phyloP scores from a whole-genome alignment of 306 rosid species.

The Acacia crassicarpa region DNA sequence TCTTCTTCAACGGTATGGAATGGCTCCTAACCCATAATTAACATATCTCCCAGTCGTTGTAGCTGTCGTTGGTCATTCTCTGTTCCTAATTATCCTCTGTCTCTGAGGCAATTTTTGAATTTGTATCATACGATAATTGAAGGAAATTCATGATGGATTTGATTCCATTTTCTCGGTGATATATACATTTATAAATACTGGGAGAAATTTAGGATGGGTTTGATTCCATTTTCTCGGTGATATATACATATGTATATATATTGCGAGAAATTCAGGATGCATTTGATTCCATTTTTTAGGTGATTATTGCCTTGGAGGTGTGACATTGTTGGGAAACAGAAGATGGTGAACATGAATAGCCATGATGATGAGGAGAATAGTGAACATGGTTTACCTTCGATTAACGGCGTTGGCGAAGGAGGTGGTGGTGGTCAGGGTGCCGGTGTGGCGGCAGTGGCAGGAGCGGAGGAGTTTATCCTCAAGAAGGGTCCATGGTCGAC shows the following conservation, averaged over 20 bases:
- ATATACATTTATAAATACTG: too few relatives aligned
- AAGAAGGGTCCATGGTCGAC: neutral
- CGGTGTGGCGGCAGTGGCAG: neutral
- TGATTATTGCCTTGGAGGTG: neutral
- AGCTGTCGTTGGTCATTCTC: neutral
- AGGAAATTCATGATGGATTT: neutral
- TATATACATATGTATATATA: too few relatives aligned
- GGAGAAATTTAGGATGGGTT: too few relatives aligned
- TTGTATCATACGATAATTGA: neutral
- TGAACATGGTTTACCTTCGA: slow-evolving; percentile 27
- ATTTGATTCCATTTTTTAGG: neutral
- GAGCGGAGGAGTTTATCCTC: neutral
- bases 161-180: too few relatives aligned
- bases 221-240: too few relatives aligned
- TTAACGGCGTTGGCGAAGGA: slow-evolving; percentile 31
- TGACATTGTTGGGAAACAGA: neutral
- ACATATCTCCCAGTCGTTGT: neutral
- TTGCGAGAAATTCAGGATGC: too few relatives aligned
- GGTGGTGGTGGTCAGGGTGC: neutral
- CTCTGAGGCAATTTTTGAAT: neutral
- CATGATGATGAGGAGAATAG: slow-evolving; percentile 20
- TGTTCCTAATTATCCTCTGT: neutral
- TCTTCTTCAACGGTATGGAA: neutral
- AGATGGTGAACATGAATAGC: neutral
- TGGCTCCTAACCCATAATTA: neutral